Conservation (phyloP, 805 yeast species). For the Ogataea pini region DNA sequence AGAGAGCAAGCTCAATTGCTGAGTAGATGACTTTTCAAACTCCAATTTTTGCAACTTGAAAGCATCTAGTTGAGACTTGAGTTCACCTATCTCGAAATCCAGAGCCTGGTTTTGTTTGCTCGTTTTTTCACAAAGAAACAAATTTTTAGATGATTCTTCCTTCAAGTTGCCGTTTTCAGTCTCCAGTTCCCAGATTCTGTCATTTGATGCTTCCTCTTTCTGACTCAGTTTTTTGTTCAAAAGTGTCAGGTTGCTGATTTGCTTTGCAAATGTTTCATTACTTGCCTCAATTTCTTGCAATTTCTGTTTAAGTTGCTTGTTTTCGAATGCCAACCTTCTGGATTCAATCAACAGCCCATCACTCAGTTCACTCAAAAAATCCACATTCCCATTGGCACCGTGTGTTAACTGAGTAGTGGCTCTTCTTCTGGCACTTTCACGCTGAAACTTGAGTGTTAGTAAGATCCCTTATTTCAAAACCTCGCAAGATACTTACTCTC, state of each 20-base stretch:
- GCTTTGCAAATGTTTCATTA: conserved; percentile 38
- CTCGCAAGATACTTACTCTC: conserved; percentile 9
- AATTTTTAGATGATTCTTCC: conserved; percentile 44
- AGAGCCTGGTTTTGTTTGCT: conserved; percentile 36
- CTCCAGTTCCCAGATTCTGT: conserved; percentile 67
- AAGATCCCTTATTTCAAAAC: background rate
- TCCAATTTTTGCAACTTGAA: conserved; percentile 41
- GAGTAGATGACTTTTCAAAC: conserved; percentile 40
- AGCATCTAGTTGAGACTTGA: conserved; percentile 52
- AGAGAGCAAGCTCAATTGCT: conserved; percentile 38
- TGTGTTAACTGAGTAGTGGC: conserved; percentile 14
- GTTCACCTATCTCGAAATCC: conserved; percentile 30
- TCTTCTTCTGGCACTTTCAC: conserved; percentile 18
- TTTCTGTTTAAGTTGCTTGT: conserved; percentile 45
- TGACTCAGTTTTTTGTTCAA: conserved; percentile 36
- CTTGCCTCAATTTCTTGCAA: conserved; percentile 47
- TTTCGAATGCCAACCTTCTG: conserved; percentile 67
- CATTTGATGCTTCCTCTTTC: conserved; percentile 53
- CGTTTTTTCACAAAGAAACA: conserved; percentile 43
- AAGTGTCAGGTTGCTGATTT: conserved; percentile 37
- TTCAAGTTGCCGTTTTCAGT: conserved; percentile 42
- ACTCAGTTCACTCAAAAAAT: conserved; percentile 71
- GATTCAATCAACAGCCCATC: conserved; percentile 72
- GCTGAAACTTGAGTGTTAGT: conserved; percentile 14
- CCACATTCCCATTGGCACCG: conserved; percentile 50